These are phyloP conservation scores for Penicillium aurantiogriseum DNA, from an alignment of 2,329 filamentous ascomycete genomes.

Conservation along the genomic window DNA sequence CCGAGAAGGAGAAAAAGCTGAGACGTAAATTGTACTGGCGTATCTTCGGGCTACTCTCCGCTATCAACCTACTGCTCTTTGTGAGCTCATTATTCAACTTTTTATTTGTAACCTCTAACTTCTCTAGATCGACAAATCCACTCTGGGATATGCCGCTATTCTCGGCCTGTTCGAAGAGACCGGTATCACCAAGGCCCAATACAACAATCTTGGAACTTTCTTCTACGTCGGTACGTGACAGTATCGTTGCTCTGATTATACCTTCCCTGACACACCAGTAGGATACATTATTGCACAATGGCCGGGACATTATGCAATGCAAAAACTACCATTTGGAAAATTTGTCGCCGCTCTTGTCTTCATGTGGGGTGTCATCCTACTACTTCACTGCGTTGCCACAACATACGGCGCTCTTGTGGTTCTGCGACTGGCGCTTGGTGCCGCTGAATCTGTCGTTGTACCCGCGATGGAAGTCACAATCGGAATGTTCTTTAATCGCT, in stretches of 20 bases:
- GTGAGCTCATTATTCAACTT: conserved; percentile 22
- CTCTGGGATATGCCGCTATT: conserved; percentile 43
- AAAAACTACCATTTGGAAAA: conserved; percentile 39
- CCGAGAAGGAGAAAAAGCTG: conserved; percentile 34
- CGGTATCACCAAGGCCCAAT: conserved; percentile 37
- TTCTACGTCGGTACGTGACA: conserved; percentile 41
- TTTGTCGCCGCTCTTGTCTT: conserved; percentile 34
- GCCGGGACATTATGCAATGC: conserved; percentile 45
- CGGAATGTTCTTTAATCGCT: conserved; percentile 45
- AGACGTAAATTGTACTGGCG: conserved; percentile 36
- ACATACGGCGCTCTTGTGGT: conserved; percentile 39
- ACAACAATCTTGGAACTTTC: conserved; percentile 45
- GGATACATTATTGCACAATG: conserved; percentile 41
- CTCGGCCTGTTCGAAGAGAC: conserved; percentile 46
- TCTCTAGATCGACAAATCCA: conserved; percentile 43
- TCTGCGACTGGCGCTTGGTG: conserved; percentile 39
- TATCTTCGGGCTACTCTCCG: conserved; percentile 33
- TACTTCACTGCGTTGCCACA: conserved; percentile 38
- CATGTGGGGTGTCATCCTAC: conserved; percentile 38
- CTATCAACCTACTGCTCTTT: conserved; percentile 41
- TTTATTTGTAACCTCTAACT: background rate
- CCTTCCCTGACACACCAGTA: conserved; percentile 8
- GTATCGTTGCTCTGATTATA: too few relatives aligned
- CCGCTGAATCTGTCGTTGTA: conserved; percentile 38
- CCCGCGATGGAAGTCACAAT: conserved; percentile 46